Base-by-base conservation (phyloP, 192 early-diverging fungal genomes). In the Backusella mclennaniae region DNA sequence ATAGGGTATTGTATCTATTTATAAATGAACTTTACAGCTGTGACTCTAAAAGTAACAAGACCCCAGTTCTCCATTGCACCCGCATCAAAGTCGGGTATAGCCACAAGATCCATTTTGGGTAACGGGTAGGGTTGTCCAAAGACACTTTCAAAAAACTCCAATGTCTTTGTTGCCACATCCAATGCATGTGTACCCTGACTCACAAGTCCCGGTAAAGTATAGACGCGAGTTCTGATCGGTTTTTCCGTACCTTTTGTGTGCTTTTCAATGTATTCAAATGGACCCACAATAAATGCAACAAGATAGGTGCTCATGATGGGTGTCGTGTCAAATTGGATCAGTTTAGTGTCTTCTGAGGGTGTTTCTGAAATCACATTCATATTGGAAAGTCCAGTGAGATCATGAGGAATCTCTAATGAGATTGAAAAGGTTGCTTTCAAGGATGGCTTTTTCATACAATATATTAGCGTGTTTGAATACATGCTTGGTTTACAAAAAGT, bases 31-130 rank as follows among this genome's bases (percentile, higher is more conserved):
- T 29, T 66, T 77, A 77, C 76, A 66, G 46, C 70, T 14, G 59
- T 86, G 31, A 93, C 90, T 41, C 97, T 89, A 80, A 93, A 98
- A 6, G 97, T 98, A 42, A 98, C 91, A 49, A 98, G 86, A 70
- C 97, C 97, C 97, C 97, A 98, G 86, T 98, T 98, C 84, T 97
- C 96, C 96, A 98, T 97, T n/a, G 92, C 92, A 23, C 88, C 88
- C n/a, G 77, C 91, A 36, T 78, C 77, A 87, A 98, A 98, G 77
- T 98, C 96, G 36, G 94, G 95, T 71, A 98, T 95, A 41, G 96
- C 95, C 35, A 98, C 87, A 77, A 94, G 85, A 79, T 94, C 93
- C 66, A 95, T 85, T 84, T 97, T 96, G 44, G 96, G 94, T 35
- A 98, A 84, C 6, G 96, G 95, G 82, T 98, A 97, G 19, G 91